Evolutionary conservation across 2,329 filamentous ascomycete species (phyloP).

Genomic region (Nothomitra cinnamomea): DNA sequence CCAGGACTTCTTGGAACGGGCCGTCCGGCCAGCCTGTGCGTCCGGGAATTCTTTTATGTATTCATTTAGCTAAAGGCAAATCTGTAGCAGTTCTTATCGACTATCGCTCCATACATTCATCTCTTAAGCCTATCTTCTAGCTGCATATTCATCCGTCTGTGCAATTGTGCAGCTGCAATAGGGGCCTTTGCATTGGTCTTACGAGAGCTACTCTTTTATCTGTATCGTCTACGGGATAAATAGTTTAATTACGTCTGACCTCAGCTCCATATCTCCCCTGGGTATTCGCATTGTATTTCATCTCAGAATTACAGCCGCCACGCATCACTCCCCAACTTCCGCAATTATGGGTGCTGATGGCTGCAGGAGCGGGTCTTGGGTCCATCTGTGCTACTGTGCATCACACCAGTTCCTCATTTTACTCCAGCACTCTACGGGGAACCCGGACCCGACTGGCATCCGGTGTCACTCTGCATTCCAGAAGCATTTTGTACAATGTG

Average conservation of each 20-base stretch:
- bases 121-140: too few relatives aligned
- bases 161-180: too few relatives aligned
- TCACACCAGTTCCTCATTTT: neutral
- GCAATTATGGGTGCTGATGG: neutral
- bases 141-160: too few relatives aligned
- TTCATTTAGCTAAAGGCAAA: too few relatives aligned
- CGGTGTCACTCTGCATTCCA: neutral
- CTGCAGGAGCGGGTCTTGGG: neutral
- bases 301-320: neutral
- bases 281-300: neutral
- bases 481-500: neutral
- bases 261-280: neutral
- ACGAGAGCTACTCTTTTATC: too few relatives aligned
- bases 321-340: neutral
- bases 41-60: too few relatives aligned
- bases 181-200: too few relatives aligned
- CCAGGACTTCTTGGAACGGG: neutral
- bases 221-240: neutral
- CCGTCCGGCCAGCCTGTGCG: too few relatives aligned
- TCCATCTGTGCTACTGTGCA: neutral
- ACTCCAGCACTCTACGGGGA: neutral
- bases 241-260: neutral
- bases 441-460: neutral
- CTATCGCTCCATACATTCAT: too few relatives aligned
- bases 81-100: too few relatives aligned